Evolutionary conservation across 306 rosid genomes (phyloP), one percentile per base, ranked within the genome.

Genomic region (Acacia confusa): DNA sequence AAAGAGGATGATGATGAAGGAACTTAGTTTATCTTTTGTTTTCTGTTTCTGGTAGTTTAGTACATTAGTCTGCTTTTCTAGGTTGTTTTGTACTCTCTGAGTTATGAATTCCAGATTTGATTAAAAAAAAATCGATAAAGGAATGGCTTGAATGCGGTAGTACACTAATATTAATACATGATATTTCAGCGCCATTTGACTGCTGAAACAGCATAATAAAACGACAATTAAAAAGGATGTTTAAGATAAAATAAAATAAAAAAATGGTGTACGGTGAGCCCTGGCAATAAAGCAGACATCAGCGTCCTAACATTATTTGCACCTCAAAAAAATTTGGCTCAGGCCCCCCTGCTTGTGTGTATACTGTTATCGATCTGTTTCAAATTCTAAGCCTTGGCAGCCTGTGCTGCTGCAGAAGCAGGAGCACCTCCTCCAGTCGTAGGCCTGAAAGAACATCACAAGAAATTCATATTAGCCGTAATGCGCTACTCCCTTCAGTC

Each of bases 401-500:
- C 66, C 27, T 53, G 64, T 3, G 86, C 74, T 0, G 88, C 79
- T 0, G 89, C 79, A 13, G 89, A 75, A 24, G 85, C 75, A 65
- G 77, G 64, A 76, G 66, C 84, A 70, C 82, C 65, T 81, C 93
- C 93, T 14, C 97, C 97, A 7, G 92, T 81, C 27, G 97, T 92
- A 72, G 97, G 95, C 89, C 97, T 90, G 34, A 57, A 86, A 74
- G 53, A 48, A 28, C 40, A 67, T 81, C 14, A 45, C 71, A 25
- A 16, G 22, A 48, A 15, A 28, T 28, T 28, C 68, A 61, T 28
- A 63, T 28, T 63, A 13, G 14, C 2, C 3, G 68, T 12, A 61
- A 4, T 9, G 68, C 13, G 1, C 8, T 36, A 36, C 40, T 6
- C 8, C 40, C 40, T 36, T 36, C 40, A 36, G 40, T 36, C 40